phyloP scores from a whole-genome alignment of 768 basidiomycete genomes.

The Pleurotus pulmonarius region DNA sequence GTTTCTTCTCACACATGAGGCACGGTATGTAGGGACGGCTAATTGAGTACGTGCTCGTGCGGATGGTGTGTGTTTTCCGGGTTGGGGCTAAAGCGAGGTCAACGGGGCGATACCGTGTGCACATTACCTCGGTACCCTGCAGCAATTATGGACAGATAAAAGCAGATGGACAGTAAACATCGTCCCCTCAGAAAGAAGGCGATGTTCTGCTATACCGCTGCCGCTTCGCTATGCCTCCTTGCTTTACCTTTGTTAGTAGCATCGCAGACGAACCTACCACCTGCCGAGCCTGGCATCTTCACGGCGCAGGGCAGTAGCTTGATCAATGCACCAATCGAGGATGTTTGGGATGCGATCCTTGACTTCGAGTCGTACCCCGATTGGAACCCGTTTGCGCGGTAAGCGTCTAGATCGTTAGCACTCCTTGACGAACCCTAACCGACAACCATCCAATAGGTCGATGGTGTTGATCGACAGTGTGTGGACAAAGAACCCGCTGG shows the following conservation, averaged over 20 bases:
- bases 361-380: slow-evolving; percentile 48
- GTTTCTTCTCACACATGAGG: no score
- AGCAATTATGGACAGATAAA: not conserved
- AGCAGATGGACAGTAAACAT: not conserved
- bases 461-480: slow-evolving; percentile 21
- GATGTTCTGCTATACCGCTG: not conserved
- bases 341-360: slow-evolving; percentile 46
- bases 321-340: slow-evolving; percentile 47
- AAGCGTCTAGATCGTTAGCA: not conserved
- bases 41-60: not conserved
- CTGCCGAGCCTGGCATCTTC: slow-evolving; percentile 31
- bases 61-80: not conserved
- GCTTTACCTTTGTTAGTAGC: not conserved
- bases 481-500: slow-evolving; percentile 14
- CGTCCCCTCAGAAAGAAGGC: not conserved
- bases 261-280: slow-evolving; percentile 19
- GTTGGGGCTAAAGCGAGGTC: not conserved
- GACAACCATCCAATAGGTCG: slow-evolving; percentile 12
- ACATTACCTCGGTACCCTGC: not conserved
- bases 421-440: slow-evolving; percentile 1
- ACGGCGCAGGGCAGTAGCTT: slow-evolving; percentile 26
- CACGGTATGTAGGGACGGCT: not conserved
- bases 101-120: not conserved
- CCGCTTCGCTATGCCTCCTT: not conserved
- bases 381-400: slow-evolving; percentile 41